A percentile compares a stretch with the other conserved stretches of the same genome.
Evolutionary conservation across 192 early-diverging fungal genomes (phyloP).

Genomic region (Allomyces arbusculus): DNA sequence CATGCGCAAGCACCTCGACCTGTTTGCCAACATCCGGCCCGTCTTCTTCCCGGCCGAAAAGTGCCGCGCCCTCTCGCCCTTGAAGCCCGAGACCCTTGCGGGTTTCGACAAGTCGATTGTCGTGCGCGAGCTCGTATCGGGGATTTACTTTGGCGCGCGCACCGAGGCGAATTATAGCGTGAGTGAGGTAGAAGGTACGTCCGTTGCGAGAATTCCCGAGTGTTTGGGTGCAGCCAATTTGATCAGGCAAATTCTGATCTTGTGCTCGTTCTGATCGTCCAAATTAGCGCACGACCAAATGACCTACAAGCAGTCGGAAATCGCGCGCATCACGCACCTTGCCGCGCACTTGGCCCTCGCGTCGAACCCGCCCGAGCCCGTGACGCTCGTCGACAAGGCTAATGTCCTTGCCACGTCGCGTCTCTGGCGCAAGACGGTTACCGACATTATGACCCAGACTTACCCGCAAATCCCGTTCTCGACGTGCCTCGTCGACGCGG

Average conservation of each 20-base stretch:
- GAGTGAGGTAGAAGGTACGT: too few species aligned
- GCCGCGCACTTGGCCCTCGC: slow-evolving; percentile 67
- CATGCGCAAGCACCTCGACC: slow-evolving; percentile 73
- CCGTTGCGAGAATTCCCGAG: too few species aligned
- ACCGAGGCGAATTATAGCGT: slow-evolving; percentile 35
- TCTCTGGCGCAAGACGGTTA: slow-evolving; percentile 87
- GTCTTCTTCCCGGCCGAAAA: slow-evolving; percentile 76
- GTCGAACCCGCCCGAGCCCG: slow-evolving; percentile 55
- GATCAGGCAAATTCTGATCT: neutral
- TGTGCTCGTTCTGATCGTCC: neutral
- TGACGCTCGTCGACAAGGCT: slow-evolving; percentile 97
- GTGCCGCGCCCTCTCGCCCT: slow-evolving; percentile 60
- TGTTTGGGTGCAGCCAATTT: too few species aligned
- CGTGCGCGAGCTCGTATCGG: slow-evolving; percentile 76
- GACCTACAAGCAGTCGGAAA: slow-evolving; percentile 74
- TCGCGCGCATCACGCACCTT: slow-evolving; percentile 86
- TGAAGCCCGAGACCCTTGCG: slow-evolving; percentile 76
- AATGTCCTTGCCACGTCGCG: slow-evolving; percentile 95
- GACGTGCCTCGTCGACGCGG: slow-evolving; percentile 91
- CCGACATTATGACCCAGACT: slow-evolving; percentile 66
- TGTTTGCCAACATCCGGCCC: slow-evolving; percentile 94
- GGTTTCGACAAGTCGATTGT: slow-evolving; percentile 83
- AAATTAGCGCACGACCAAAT: slow-evolving; percentile 73
- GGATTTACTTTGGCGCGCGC: slow-evolving; percentile 92
- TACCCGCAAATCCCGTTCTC: slow-evolving; percentile 69